Base-by-base conservation (phyloP, 331 rosid genomes). In the Quercus lobata region DNA sequence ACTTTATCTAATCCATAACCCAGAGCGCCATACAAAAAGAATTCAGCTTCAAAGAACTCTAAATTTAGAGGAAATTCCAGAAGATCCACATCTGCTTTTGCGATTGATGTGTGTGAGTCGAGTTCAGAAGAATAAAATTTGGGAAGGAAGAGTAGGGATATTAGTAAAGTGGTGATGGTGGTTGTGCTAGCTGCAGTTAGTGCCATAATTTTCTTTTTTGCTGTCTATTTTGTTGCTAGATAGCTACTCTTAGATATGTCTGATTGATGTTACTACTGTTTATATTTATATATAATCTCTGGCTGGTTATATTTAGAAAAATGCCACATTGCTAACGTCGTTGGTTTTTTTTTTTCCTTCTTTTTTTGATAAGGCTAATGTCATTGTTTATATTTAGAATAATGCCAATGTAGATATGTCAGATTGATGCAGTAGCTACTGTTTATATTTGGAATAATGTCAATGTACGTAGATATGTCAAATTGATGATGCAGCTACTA, bases 31-130 rank as follows among this genome's bases (percentile, higher is more conserved):
- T 49, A 83, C 55, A 95, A 78, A 81, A 91, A 91, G 87, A 95
- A 89, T 71, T 95, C 98, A 1, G 98, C 96, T 71, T 95, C 98
- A 57, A 91, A 63, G 66, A 76, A 93, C 84, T 95, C 96, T 22
- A 95, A 87, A 63, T 95, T 93, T 4, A 95, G 85, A 35, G 97
- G 78, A 58, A 95, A 91, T 68, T 95, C 96, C 15, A 95, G 4
- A 25, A 86, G 87, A 82, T 88, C 92, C 6, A n/a, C 71, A 66
- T 95, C 98, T 7, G 76, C 49, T 44, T 14, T 4, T 5, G 81
- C 72, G 32, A 66, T 1, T 6, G 62, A 3, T 11, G 3, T 55
- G 22, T 3, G 9, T 63, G 27, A 53, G 35, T 32, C 22, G 35
- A 24, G 2, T 34, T 66, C 55, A 27, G 71, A 70, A 37, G 72